Evolutionary conservation across 2,329 filamentous ascomycete species (phyloP), one percentile per base, ranked within the genome.

Genomic region (Exophiala xenobiotica): DNA sequence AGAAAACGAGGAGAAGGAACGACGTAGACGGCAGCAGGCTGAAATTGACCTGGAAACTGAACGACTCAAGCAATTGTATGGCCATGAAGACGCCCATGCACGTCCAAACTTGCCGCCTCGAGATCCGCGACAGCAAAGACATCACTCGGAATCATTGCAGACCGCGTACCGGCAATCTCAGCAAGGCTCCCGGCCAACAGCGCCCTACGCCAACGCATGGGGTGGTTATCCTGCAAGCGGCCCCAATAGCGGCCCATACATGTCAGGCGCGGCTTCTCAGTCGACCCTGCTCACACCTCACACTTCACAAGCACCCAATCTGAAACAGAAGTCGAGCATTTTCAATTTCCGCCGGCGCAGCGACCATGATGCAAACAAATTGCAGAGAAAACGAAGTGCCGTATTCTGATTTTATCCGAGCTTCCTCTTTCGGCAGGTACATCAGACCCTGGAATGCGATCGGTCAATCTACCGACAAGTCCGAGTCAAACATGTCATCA

Each of bases 41-140:
- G 79, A 80, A 47, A 76, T 89, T 8, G 83, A 95, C 27, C 81
- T 82, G 37, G 91, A 96, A 69, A 95, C 90, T 0, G 85, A 85
- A 60, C 79, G 90, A 0, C 72, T 96, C 6, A 73, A 78, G 50
- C 75, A 72, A 58, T 63, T 81, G 41, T 85, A 83, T 57, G 80
- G 80, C 14, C 53, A 56, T 24, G 57, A 60, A 47, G 53, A 57
- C 41, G 42, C 56, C 8, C 24, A 49, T 47, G 46, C 57, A 7
- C 41, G 49, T 31, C 53, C 55, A 18, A 55, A 39, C 20, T n/a
- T 60, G 19, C 57, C 57, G 22, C 56, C 56, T 44, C 54, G 54
- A 45, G 40, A 46, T 31, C 23, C 33, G 7, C 49, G 24, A 41
- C 50, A 57, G 27, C 46, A 50, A 37, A 56, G 53, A 33, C 54